phyloP scores from a whole-genome alignment of 2,329 filamentous ascomycete genomes.

The Ascochyta fabae region DNA sequence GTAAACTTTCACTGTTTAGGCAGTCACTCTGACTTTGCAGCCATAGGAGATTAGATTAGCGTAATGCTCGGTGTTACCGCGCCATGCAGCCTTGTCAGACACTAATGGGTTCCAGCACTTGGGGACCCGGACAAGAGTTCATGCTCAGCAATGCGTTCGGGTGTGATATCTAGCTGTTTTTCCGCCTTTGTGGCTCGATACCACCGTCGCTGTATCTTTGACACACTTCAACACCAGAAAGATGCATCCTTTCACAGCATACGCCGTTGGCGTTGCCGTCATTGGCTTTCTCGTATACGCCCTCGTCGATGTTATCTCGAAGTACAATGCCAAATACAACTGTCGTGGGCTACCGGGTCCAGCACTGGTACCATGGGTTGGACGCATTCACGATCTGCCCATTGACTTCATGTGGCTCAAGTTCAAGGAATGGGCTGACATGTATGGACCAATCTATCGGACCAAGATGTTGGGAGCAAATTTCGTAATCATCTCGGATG shows the following conservation, averaged over 20 bases:
- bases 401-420: constrained; percentile 58
- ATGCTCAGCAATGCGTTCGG: constrained; percentile 1
- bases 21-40: background rate
- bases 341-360: constrained; percentile 51
- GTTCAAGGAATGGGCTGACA: constrained; percentile 52
- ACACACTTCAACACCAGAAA: constrained; percentile 1
- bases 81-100: constrained; percentile 17
- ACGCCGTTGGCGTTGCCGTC: constrained; percentile 46
- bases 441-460: constrained; percentile 45
- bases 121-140: constrained; percentile 32
- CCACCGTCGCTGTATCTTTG: constrained; percentile 3
- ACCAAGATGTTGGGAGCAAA: constrained; percentile 51
- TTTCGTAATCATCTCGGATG: constrained; percentile 59
- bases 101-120: constrained; percentile 19
- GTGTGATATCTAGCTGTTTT: constrained; percentile 27
- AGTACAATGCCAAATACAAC: constrained; percentile 48
- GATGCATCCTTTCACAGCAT: constrained; percentile 52
- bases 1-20: background rate
- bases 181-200: constrained; percentile 9
- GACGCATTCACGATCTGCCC: constrained; percentile 46
- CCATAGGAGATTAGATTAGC: background rate
- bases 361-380: constrained; percentile 45
- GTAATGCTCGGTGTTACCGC: background rate
- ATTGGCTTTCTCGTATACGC: constrained; percentile 47
- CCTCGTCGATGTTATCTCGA: constrained; percentile 43